Base-by-base conservation (phyloP, 495 filamentous ascomycete species). In the Daldinia grandis region DNA sequence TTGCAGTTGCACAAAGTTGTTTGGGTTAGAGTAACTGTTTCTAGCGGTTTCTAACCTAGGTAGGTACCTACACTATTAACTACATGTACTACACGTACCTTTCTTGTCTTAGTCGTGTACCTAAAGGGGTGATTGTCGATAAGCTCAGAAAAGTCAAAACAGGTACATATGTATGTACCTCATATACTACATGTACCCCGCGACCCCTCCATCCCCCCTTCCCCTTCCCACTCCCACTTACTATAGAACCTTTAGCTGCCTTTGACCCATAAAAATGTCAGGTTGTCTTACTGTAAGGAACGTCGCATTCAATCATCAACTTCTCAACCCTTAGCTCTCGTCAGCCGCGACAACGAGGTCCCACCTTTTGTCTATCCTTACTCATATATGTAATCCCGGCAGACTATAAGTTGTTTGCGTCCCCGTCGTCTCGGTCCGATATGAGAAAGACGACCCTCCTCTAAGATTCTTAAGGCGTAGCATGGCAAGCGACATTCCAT, bases 251-350 rank as follows among this genome's bases (percentile, higher is more conserved):
- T 1, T 35, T 35, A 35, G 33, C 33, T 14, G 33, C 12, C 57
- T 31, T 31, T 14, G 66, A 54, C 61, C 67, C 67, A 64, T 63
- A 70, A 60, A 64, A 59, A 28, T 63, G 30, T 69, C 19, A 35
- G 58, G 42, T 63, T 60, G 44, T 69, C 66, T 69, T 70, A 70
- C 67, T 64, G 67, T 70, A 70, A 70, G 66, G 67, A 64, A 64
- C 67, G 68, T 66, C 58, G 62, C 27, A 71, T 65, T 54, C 24
- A n/a, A 59, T 42, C 21, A 53, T 58, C 33, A 62, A 68, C 7
- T 40, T 55, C 50, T 56, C 35, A 50, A 50, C 51, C 21, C 35
- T 19, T 25, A 66, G 42, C 54, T 59, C 24, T 24, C 42, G 54
- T 50, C 33, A 33, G 54, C 55, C 55, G 55, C 63, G 53, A 53